A percentile compares a stretch with the other conserved stretches of the same genome.
These are phyloP conservation scores for Fusarium drepaniforme DNA, from an alignment of 2,329 filamentous ascomycete species.

Conservation along the genomic window DNA sequence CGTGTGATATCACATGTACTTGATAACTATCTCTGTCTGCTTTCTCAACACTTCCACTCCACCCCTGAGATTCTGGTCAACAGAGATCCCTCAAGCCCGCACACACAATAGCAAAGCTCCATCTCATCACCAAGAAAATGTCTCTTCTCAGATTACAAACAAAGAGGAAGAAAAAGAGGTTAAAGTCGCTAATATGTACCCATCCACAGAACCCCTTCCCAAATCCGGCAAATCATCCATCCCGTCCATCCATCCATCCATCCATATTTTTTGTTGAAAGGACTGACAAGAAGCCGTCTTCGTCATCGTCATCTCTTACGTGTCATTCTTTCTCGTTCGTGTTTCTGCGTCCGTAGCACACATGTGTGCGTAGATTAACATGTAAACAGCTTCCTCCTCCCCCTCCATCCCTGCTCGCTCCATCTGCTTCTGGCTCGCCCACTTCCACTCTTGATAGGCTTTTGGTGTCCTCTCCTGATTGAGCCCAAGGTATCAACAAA, in stretches of 20 bases:
- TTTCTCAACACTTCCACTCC: not conserved
- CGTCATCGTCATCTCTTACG: slow-evolving; percentile 40
- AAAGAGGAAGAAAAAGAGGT: slow-evolving; percentile 32
- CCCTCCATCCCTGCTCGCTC: not conserved
- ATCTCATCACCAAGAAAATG: slow-evolving; percentile 16
- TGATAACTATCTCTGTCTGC: not conserved
- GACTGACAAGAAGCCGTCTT: slow-evolving; percentile 28
- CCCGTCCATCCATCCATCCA: slow-evolving; percentile 21
- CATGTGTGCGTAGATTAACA: slow-evolving; percentile 9
- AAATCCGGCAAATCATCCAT: slow-evolving; percentile 32
- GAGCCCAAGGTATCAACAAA: slow-evolving; percentile 38
- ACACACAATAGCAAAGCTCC: slow-evolving; percentile 4
- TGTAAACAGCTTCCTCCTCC: slow-evolving; percentile 10
- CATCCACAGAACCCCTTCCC: slow-evolving; percentile 23
- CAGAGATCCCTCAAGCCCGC: not conserved
- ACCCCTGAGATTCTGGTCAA: slow-evolving; percentile 15
- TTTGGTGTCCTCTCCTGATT: slow-evolving; percentile 19
- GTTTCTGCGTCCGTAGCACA: slow-evolving; percentile 11
- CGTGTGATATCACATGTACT: not conserved
- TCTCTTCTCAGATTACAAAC: slow-evolving; percentile 30
- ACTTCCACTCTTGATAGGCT: slow-evolving; percentile 14
- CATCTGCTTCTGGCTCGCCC: slow-evolving; percentile 17
- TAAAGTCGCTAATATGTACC: slow-evolving; percentile 39
- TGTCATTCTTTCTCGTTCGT: slow-evolving; percentile 39
- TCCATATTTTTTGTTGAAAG: slow-evolving; percentile 16